A percentile compares a stretch with the other conserved stretches of the same genome.
Evolutionary conservation across 2,329 filamentous ascomycete species (phyloP).

Genomic region (Apiospora aurea): DNA sequence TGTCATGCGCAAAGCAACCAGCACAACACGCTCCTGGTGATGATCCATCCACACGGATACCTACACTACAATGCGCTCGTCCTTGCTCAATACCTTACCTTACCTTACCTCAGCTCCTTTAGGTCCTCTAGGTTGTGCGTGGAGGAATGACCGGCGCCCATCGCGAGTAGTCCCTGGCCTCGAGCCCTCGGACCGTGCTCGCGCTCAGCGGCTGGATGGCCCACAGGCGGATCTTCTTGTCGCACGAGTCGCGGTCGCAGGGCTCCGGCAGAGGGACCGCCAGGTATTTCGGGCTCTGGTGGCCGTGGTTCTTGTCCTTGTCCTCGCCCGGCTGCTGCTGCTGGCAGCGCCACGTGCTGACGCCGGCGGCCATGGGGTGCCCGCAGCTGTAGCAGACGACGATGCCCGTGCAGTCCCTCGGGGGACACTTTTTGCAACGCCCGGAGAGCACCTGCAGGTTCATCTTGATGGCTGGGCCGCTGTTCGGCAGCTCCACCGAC

Average conservation of each 20-base stretch:
- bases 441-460: neutral
- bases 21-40: neutral
- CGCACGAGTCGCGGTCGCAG: neutral
- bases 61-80: neutral
- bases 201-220: neutral
- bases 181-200: neutral
- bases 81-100: neutral
- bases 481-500: neutral
- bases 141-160: conserved; percentile 2
- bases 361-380: neutral
- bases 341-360: conserved; percentile 14
- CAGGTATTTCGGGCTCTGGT: neutral
- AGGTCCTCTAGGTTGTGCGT: neutral
- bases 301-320: neutral
- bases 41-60: neutral
- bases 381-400: conserved; percentile 6
- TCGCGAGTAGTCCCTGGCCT: conserved; percentile 10
- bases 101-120: conserved; percentile 2
- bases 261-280: conserved; percentile 1
- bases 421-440: neutral
- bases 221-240: neutral
- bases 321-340: neutral
- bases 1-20: neutral
- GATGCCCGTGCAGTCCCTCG: neutral
- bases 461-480: neutral